Evolutionary conservation across 495 filamentous ascomycete species (phyloP).

Genomic region (Thermothielavioides terrestris): DNA sequence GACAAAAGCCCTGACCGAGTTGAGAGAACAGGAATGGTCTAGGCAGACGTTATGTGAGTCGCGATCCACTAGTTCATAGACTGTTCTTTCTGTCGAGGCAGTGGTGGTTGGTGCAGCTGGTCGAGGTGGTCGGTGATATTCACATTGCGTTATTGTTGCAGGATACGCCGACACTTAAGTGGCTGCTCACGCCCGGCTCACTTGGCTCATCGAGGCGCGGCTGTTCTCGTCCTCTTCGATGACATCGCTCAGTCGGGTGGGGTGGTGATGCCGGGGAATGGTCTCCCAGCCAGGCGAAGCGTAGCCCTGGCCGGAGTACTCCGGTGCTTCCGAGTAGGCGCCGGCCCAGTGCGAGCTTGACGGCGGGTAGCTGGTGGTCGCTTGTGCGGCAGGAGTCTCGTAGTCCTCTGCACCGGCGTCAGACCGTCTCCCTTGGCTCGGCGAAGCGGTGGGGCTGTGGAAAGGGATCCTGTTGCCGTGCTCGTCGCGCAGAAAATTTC

Average conservation of each 20-base stretch:
- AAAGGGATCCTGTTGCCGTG: constrained; percentile 40
- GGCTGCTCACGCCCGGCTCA: constrained; percentile 33
- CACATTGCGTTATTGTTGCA: neutral
- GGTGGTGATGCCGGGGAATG: constrained; percentile 85
- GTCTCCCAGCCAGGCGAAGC: constrained; percentile 66
- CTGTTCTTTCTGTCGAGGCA: too few species aligned
- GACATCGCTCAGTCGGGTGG: constrained; percentile 88
- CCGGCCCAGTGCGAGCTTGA: constrained; percentile 28
- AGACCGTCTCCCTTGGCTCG: constrained; percentile 27
- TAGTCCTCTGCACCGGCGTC: constrained; percentile 43
- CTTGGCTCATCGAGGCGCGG: constrained; percentile 44
- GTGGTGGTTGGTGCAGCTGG: too few species aligned
- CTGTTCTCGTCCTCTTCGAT: constrained; percentile 75
- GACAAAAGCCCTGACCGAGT: neutral
- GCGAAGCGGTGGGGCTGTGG: constrained; percentile 24
- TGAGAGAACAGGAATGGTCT: neutral
- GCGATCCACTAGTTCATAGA: neutral
- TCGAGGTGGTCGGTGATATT: neutral
- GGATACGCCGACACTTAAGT: neutral
- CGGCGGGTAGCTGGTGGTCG: constrained; percentile 29
- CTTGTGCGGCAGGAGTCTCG: constrained; percentile 32
- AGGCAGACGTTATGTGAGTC: constrained; percentile 2
- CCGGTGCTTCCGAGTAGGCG: constrained; percentile 25
- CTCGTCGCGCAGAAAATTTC: constrained; percentile 38
- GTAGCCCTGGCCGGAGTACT: constrained; percentile 54